These are phyloP conservation scores for Cercophora sp. DNA, from an alignment of 495 filamentous ascomycete species.

Conservation along the genomic window DNA sequence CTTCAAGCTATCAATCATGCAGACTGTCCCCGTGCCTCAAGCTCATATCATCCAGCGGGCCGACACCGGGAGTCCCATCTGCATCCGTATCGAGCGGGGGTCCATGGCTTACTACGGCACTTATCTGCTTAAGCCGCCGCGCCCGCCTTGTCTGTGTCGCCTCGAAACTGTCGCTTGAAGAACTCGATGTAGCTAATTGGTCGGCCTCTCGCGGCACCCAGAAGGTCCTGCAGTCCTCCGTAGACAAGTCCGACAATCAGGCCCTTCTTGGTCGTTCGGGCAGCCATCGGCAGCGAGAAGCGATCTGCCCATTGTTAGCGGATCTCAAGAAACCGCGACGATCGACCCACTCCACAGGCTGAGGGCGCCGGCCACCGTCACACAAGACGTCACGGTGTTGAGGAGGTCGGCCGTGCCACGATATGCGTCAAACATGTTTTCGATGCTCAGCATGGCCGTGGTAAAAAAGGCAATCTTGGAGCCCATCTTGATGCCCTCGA, in stretches of 20 bases:
- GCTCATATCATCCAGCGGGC: not conserved
- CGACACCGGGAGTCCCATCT: slow-evolving; percentile 4
- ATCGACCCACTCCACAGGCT: slow-evolving; percentile 71
- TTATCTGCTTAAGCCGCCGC: slow-evolving; percentile 48
- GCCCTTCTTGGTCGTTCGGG: slow-evolving; percentile 76
- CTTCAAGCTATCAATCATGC: not conserved
- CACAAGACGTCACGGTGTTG: slow-evolving; percentile 72
- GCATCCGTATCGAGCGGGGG: no score
- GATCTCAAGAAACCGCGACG: not conserved
- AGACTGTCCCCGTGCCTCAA: slow-evolving; percentile 2
- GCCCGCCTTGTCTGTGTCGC: slow-evolving; percentile 49
- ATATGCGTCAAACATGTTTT: slow-evolving; percentile 78
- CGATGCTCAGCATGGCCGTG: slow-evolving; percentile 65
- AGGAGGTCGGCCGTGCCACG: slow-evolving; percentile 67
- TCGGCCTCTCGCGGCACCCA: slow-evolving; percentile 56
- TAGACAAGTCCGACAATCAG: slow-evolving; percentile 72
- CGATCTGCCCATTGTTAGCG: slow-evolving; percentile 54
- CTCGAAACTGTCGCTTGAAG: slow-evolving; percentile 35
- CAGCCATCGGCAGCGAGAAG: slow-evolving; percentile 76
- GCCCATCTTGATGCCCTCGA: slow-evolving; percentile 74
- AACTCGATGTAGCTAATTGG: slow-evolving; percentile 69
- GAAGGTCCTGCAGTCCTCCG: slow-evolving; percentile 69
- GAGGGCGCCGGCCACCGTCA: slow-evolving; percentile 79
- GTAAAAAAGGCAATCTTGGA: slow-evolving; percentile 63
- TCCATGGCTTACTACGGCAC: no score